Percentiles rank a stretch among this genome's conserved stretches.
Evolutionary conservation across 352 stramenopile species (phyloP).

Genomic region (Phytopythium boreale): DNA sequence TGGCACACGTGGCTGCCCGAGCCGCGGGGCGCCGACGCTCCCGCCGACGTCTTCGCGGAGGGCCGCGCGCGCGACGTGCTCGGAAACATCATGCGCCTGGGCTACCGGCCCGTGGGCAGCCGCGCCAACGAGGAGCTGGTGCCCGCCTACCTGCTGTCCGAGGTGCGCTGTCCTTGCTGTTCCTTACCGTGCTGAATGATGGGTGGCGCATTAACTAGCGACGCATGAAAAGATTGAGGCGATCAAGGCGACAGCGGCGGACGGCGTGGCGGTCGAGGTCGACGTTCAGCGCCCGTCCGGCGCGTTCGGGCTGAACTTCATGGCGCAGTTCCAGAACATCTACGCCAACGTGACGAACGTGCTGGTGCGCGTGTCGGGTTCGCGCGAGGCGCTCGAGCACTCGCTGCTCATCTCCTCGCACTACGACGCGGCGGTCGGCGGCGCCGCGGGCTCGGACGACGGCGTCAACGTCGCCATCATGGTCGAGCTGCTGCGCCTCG

Average conservation of each 20-base stretch:
- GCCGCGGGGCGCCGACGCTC: slow-evolving; percentile 33
- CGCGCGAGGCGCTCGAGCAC: slow-evolving; percentile 27
- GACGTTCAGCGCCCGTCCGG: slow-evolving; percentile 67
- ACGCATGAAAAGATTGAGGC: slow-evolving; percentile 39
- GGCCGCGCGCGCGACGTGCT: slow-evolving; percentile 51
- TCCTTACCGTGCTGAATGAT: neutral
- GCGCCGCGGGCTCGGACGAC: slow-evolving; percentile 65
- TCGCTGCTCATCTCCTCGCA: slow-evolving; percentile 76
- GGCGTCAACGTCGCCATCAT: slow-evolving; percentile 83
- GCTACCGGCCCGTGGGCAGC: slow-evolving; percentile 62
- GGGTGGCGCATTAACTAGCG: neutral
- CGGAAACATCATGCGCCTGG: slow-evolving; percentile 69
- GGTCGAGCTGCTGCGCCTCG: slow-evolving; percentile 60
- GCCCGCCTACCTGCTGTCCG: slow-evolving; percentile 45
- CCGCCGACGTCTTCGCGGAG: slow-evolving; percentile 44
- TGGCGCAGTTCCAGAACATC: slow-evolving; percentile 82
- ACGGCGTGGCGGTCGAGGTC: slow-evolving; percentile 42
- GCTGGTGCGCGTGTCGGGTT: slow-evolving; percentile 51
- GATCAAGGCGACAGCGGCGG: slow-evolving; percentile 32
- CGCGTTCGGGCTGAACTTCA: slow-evolving; percentile 74
- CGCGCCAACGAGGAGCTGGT: slow-evolving; percentile 65
- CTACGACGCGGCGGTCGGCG: slow-evolving; percentile 76
- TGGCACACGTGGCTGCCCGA: slow-evolving; percentile 57
- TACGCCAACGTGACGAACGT: slow-evolving; percentile 86
- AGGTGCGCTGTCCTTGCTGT: slow-evolving; percentile 21